These are phyloP conservation scores for Eremochloa ophiuroides DNA, from an alignment of 176 grass and related monocot species.

Conservation along the genomic window DNA sequence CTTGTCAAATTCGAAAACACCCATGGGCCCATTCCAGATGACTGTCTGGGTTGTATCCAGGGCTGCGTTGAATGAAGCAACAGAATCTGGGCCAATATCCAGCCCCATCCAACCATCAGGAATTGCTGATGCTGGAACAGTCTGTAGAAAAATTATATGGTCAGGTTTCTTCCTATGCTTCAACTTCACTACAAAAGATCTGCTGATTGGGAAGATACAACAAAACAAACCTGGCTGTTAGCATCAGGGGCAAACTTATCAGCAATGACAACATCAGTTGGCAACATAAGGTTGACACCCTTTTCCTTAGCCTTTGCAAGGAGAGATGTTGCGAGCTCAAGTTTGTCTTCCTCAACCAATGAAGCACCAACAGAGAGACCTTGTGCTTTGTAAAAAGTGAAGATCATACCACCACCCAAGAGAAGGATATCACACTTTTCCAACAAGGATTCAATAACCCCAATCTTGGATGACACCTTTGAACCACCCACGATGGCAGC, in stretches of 20 bases:
- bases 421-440: conserved; percentile 74
- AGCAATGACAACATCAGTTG: conserved; percentile 58
- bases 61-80: conserved; percentile 48
- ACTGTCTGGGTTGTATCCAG: conserved; percentile 60
- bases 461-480: conserved; percentile 79
- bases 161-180: conserved; percentile 11
- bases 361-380: conserved; percentile 61
- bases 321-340: conserved; percentile 59
- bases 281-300: conserved; percentile 66
- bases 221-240: conserved; percentile 46
- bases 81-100: conserved; percentile 62
- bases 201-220: neutral
- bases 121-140: conserved; percentile 54
- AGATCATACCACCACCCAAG: conserved; percentile 81
- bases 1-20: conserved; percentile 75
- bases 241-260: conserved; percentile 82
- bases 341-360: conserved; percentile 75
- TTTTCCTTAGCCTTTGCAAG: conserved; percentile 65
- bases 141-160: conserved; percentile 23
- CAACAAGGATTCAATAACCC: conserved; percentile 67
- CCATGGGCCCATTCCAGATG: conserved; percentile 82
- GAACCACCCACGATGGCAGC: conserved; percentile 76
- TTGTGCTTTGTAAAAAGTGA: conserved; percentile 87
- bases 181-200: conserved; percentile 2
- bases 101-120: conserved; percentile 88